Conservation (phyloP, 495 filamentous ascomycete species). For the Neurospora terricola region DNA sequence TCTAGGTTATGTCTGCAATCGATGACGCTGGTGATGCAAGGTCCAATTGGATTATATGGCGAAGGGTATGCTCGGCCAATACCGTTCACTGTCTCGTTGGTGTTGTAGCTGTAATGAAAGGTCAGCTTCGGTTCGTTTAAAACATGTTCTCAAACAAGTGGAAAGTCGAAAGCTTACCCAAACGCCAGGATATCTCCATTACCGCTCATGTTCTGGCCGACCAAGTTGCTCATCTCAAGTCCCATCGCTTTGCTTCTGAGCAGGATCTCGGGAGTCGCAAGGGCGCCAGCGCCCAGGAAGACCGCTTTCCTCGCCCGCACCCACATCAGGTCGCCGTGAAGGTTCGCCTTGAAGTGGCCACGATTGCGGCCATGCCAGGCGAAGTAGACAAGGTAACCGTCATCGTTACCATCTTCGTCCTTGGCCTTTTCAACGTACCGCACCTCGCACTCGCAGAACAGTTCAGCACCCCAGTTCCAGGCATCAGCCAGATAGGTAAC, state of each 20-base stretch:
- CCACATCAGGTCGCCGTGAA: slow-evolving; percentile 58
- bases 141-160: not conserved
- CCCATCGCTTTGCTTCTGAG: slow-evolving; percentile 53
- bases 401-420: slow-evolving; percentile 34
- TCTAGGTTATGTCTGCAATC: slow-evolving; percentile 44
- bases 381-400: slow-evolving; percentile 54
- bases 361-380: slow-evolving; percentile 55
- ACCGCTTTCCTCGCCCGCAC: slow-evolving; percentile 51
- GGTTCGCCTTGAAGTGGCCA: slow-evolving; percentile 43
- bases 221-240: slow-evolving; percentile 43
- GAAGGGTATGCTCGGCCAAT: slow-evolving; percentile 40
- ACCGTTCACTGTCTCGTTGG: slow-evolving; percentile 42
- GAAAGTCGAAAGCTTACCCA: slow-evolving; percentile 29
- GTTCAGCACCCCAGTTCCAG: slow-evolving; percentile 66
- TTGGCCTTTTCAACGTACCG: slow-evolving; percentile 49
- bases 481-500: slow-evolving; percentile 62
- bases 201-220: slow-evolving; percentile 55
- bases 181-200: slow-evolving; percentile 60
- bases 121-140: not conserved
- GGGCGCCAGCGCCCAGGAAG: slow-evolving; percentile 50
- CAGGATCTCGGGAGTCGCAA: slow-evolving; percentile 58
- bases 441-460: slow-evolving; percentile 65
- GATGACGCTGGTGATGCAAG: slow-evolving; percentile 55
- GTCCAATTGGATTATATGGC: slow-evolving; percentile 46
- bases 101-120: slow-evolving; percentile 41